These are phyloP conservation scores for Pleurotus platypus DNA, from an alignment of 768 basidiomycete genomes.

Conservation along the genomic window DNA sequence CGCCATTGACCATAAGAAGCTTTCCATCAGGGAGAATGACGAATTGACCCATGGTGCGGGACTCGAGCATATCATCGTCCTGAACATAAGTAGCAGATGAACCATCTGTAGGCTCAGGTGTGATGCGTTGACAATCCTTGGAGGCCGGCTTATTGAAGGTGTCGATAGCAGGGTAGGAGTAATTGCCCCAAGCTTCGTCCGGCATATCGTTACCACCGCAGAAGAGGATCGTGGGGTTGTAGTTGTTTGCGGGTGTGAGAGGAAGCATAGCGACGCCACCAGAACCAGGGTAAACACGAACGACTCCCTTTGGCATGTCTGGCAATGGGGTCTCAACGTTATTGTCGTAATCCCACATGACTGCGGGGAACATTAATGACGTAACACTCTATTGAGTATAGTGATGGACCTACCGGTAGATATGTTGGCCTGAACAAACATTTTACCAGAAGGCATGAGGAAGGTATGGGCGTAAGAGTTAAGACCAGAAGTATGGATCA, in stretches of 20 bases:
- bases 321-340: constrained; percentile 66
- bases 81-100: constrained; percentile 56
- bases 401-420: constrained; percentile 55
- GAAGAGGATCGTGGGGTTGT: constrained; percentile 80
- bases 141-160: constrained; percentile 73
- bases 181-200: constrained; percentile 72
- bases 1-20: constrained; percentile 80
- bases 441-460: constrained; percentile 72
- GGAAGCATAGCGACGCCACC: constrained; percentile 90
- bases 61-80: constrained; percentile 74
- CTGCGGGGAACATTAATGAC: constrained; percentile 14
- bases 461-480: constrained; percentile 76
- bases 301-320: constrained; percentile 68
- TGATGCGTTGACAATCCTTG: constrained; percentile 75
- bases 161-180: constrained; percentile 67
- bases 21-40: constrained; percentile 78
- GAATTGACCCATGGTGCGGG: constrained; percentile 91
- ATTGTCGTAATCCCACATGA: constrained; percentile 47
- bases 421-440: constrained; percentile 81
- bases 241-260: constrained; percentile 88
- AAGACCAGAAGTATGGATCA: constrained; percentile 68
- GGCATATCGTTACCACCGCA: constrained; percentile 88
- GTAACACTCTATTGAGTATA: no score
- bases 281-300: constrained; percentile 86
- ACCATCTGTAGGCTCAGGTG: constrained; percentile 77